phyloP scores from a whole-genome alignment of 306 rosid species.

The Begonia peltatifolia region DNA sequence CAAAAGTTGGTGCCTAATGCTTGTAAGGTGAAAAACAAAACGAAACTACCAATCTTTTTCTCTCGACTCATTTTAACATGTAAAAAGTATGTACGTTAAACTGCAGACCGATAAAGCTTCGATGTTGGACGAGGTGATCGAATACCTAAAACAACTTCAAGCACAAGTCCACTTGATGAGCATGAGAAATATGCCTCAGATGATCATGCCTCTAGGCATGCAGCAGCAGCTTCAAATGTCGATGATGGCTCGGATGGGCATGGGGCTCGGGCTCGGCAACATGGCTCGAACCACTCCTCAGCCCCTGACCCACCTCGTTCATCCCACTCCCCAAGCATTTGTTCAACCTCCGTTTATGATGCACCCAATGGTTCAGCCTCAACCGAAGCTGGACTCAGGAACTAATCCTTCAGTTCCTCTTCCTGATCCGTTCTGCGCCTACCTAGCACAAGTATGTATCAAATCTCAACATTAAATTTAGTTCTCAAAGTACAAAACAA shows the following conservation, averaged over 20 bases:
- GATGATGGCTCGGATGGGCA: slow-evolving; percentile 23
- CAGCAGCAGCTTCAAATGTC: slow-evolving; percentile 38
- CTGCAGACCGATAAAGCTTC: slow-evolving; percentile 41
- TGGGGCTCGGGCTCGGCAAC: slow-evolving; percentile 14
- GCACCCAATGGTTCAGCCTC: slow-evolving; percentile 21
- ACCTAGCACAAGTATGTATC: slow-evolving; percentile 24
- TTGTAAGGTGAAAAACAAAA: slow-evolving; percentile 21
- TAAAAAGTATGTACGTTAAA: background rate
- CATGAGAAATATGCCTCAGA: slow-evolving; percentile 24
- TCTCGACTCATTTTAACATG: background rate
- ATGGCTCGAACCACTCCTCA: slow-evolving; percentile 7
- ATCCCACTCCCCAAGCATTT: slow-evolving; percentile 11
- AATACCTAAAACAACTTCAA: slow-evolving; percentile 36
- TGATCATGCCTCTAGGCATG: slow-evolving; percentile 28
- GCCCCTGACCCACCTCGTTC: slow-evolving; percentile 18
- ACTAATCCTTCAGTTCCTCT: slow-evolving; percentile 13
- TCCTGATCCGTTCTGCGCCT: slow-evolving; percentile 18
- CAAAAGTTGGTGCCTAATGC: slow-evolving; percentile 45
- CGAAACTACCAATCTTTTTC: background rate
- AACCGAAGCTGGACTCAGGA: slow-evolving; percentile 15
- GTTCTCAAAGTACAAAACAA: background rate
- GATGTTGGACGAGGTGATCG: slow-evolving; percentile 36
- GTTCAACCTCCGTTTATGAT: slow-evolving; percentile 12
- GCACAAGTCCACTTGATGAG: slow-evolving; percentile 34
- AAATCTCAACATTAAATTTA: background rate